Evolutionary conservation across 208 protist genomes (phyloP).

Genomic region (Trypanosomatidae sp.): DNA sequence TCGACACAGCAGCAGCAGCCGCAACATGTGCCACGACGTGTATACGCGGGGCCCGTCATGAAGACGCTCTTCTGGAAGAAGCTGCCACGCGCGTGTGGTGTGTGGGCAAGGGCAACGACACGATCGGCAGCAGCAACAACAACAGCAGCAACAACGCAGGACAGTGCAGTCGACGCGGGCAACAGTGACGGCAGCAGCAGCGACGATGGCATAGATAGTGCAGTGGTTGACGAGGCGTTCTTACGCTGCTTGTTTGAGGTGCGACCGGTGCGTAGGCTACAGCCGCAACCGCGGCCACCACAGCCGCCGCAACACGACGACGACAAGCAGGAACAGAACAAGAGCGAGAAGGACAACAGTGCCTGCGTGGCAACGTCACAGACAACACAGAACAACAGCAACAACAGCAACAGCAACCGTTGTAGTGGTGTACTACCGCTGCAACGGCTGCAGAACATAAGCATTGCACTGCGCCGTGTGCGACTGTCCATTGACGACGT

Average conservation of each 20-base stretch:
- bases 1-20: conserved; percentile 4
- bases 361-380: no score
- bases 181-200: conserved; percentile 3
- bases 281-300: no score
- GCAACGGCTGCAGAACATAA: conserved; percentile 66
- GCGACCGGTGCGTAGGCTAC: no score
- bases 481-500: conserved; percentile 25
- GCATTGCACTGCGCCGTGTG: conserved; percentile 52
- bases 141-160: not conserved
- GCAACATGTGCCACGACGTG: conserved; percentile 6
- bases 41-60: conserved; percentile 28
- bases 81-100: conserved; percentile 26
- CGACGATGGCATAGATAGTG: conserved; percentile 2
- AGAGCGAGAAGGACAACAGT: no score
- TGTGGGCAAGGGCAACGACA: conserved; percentile 28
- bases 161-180: conserved; percentile 17
- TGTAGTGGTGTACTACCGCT: conserved; percentile 11
- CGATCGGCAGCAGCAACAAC: conserved; percentile 8
- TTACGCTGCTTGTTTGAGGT: no score
- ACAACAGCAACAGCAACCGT: conserved; percentile 24
- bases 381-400: conserved; percentile 5
- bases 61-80: conserved; percentile 83
- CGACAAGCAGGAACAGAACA: no score
- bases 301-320: no score
- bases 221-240: no score